Evolutionary conservation across 2,329 filamentous ascomycete species (phyloP).

Genomic region (Myotisia sp.): DNA sequence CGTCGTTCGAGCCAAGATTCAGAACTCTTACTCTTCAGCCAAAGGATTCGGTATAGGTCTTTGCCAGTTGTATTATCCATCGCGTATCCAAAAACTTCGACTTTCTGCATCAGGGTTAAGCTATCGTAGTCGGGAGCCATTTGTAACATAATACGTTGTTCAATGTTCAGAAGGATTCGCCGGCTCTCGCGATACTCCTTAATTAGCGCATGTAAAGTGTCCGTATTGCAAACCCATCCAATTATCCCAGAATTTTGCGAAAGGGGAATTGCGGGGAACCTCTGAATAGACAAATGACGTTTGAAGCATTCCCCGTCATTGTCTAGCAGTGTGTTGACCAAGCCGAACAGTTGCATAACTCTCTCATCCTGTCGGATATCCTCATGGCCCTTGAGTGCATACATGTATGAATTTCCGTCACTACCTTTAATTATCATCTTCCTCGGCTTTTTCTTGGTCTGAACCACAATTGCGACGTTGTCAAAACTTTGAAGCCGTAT

Average conservation of each 20-base stretch:
- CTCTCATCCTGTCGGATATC: constrained; percentile 97
- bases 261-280: constrained; percentile 89
- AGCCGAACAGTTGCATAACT: constrained; percentile 97
- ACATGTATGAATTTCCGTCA: constrained; percentile 76
- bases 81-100: constrained; percentile 97
- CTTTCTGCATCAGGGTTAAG: constrained; percentile 97
- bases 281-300: constrained; percentile 88
- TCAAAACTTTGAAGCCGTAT: constrained; percentile 84
- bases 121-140: constrained; percentile 99
- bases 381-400: constrained; percentile 94
- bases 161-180: constrained; percentile 96
- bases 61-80: constrained; percentile 98
- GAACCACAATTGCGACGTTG: constrained; percentile 77
- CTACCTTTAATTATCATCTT: constrained; percentile 80
- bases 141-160: constrained; percentile 98
- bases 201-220: constrained; percentile 92
- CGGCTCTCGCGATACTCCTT: constrained; percentile 93
- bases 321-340: constrained; percentile 87
- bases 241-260: constrained; percentile 92
- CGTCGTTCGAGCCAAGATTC: constrained; percentile 94
- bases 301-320: constrained; percentile 96
- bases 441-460: constrained; percentile 87
- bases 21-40: constrained; percentile 97
- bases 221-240: constrained; percentile 94
- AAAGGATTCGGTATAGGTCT: constrained; percentile 91